A percentile compares a stretch with the other conserved stretches of the same genome.
Conservation (phyloP, 257 asterid species). For the Misopates orontium region DNA sequence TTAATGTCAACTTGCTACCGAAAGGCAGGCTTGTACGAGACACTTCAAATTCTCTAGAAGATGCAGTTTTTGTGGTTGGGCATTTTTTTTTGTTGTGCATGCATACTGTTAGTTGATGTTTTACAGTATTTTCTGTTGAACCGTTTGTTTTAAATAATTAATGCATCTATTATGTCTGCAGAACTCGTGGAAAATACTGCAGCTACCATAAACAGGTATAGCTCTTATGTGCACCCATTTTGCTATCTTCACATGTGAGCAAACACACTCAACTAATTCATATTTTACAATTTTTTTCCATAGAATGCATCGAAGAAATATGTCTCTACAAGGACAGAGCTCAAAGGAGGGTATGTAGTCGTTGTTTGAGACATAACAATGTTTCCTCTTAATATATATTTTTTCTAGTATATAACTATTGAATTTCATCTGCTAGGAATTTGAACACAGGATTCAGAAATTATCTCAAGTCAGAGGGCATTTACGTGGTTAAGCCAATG, state of each 20-base stretch:
- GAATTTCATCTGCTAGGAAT: conserved; percentile 53
- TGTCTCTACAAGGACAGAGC: conserved; percentile 70
- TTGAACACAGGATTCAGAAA: conserved; percentile 70
- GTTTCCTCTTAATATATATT: conserved; percentile 14
- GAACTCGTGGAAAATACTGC: conserved; percentile 70
- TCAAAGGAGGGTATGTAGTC: conserved; percentile 80
- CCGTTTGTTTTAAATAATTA: conserved; percentile 6
- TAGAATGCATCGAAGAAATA: conserved; percentile 66
- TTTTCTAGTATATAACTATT: conserved; percentile 19
- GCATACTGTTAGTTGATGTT: conserved; percentile 2
- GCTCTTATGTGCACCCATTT: conserved; percentile 17
- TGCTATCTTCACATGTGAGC: conserved; percentile 10
- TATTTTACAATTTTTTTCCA: conserved; percentile 15
- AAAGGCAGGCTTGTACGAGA: neutral
- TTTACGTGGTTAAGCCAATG: conserved; percentile 61
- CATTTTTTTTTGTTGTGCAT: conserved; percentile 9
- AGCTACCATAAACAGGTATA: conserved; percentile 65
- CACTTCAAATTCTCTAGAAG: neutral
- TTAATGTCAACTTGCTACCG: neutral
- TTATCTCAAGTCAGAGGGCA: conserved; percentile 73
- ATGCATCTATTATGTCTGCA: conserved; percentile 35
- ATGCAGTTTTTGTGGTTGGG: neutral
- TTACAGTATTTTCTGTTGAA: neutral
- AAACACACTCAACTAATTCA: neutral
- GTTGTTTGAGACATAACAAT: neutral